phyloP scores from a whole-genome alignment of 768 basidiomycete genomes.

The Lactarius akahatsu region DNA sequence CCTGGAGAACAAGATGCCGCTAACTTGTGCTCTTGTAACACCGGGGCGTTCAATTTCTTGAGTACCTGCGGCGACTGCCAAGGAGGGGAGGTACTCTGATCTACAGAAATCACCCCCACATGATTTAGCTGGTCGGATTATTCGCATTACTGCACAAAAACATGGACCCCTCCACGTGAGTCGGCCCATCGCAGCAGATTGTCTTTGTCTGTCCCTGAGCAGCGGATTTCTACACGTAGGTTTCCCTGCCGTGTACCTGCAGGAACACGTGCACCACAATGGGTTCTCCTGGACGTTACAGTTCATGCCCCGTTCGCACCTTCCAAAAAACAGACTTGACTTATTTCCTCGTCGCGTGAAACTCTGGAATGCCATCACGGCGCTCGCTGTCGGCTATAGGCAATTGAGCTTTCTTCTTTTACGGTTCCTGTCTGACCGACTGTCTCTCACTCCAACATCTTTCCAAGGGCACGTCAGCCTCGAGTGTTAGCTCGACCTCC shows the following conservation, averaged over 20 bases:
- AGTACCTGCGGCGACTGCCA: background rate
- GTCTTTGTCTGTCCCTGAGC: background rate
- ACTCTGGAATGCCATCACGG: background rate
- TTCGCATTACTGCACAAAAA: background rate
- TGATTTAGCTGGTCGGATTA: background rate
- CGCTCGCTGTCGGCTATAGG: background rate
- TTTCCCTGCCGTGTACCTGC: conserved; percentile 15
- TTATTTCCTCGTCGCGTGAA: background rate
- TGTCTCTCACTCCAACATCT: background rate
- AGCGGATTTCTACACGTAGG: background rate
- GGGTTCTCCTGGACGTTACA: conserved; percentile 1
- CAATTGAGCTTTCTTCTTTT: background rate
- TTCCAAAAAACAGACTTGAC: background rate
- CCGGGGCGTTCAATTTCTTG: background rate
- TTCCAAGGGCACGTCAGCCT: background rate
- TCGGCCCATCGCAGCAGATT: background rate
- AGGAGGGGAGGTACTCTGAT: background rate
- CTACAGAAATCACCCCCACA: background rate
- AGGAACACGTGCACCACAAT: conserved; percentile 15
- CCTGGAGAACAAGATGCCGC: too few relatives aligned
- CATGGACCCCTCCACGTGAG: background rate
- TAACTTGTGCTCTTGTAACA: too few relatives aligned
- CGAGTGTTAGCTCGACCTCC: background rate
- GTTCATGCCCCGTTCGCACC: background rate
- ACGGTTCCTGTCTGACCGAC: background rate